A percentile compares a stretch with the other conserved stretches of the same genome.
These are phyloP conservation scores for Scenedesmus sp. DNA, from an alignment of 163 green algal genomes.

Conservation along the genomic window DNA sequence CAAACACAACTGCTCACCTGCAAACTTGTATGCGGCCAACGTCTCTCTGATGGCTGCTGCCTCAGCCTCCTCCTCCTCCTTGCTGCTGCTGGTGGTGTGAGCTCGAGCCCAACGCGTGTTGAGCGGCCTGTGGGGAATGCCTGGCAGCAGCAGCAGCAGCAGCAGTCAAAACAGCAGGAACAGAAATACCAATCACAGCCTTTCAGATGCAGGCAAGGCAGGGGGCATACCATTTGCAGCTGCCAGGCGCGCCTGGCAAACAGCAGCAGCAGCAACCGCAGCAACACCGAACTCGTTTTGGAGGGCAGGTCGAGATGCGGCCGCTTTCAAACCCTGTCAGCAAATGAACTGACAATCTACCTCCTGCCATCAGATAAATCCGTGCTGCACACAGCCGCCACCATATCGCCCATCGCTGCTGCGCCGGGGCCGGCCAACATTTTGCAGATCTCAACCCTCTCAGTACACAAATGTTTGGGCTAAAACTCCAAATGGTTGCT, in stretches of 20 bases:
- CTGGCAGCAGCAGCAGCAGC: slow-evolving; percentile 19
- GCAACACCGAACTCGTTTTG: not conserved
- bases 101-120: not conserved
- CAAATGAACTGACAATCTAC: too few species aligned
- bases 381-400: not conserved
- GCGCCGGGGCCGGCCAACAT: not conserved
- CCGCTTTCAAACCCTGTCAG: too few species aligned
- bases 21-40: not conserved
- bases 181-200: not conserved
- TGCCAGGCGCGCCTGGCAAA: not conserved
- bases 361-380: too few species aligned
- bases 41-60: not conserved
- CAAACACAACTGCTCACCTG: not conserved
- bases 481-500: too few species aligned
- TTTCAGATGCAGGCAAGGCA: too few species aligned
- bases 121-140: not conserved
- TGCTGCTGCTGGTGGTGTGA: not conserved
- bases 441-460: too few species aligned
- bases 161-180: not conserved
- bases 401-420: not conserved
- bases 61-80: not conserved
- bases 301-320: not conserved
- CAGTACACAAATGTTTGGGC: too few species aligned
- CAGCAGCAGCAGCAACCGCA: not conserved
- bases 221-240: not conserved